Percentiles rank a stretch among this genome's conserved stretches.
phyloP scores from a whole-genome alignment of 2,329 filamentous ascomycete genomes.

The Huntiella bhutanensis region DNA sequence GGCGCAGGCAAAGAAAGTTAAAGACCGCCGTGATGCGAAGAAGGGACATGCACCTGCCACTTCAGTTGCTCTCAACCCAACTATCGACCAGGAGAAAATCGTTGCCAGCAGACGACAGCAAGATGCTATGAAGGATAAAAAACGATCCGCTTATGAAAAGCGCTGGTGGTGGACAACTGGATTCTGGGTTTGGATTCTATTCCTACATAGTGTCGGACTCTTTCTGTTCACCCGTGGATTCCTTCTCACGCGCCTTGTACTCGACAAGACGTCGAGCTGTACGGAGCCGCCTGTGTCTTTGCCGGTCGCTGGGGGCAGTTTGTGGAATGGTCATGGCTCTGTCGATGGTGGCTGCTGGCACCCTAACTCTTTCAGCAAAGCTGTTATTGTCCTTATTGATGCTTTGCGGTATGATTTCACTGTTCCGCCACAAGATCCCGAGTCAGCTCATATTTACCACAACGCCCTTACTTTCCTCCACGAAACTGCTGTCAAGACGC shows the following conservation, averaged over 20 bases:
- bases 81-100: constrained; percentile 6
- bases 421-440: constrained; percentile 46
- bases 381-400: constrained; percentile 78
- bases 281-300: constrained; percentile 44
- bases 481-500: constrained; percentile 55
- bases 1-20: constrained; percentile 31
- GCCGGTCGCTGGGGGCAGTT: constrained; percentile 1
- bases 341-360: constrained; percentile 74
- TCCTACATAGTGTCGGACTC: constrained; percentile 61
- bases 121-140: constrained; percentile 4
- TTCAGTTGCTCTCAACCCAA: not conserved
- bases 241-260: constrained; percentile 66
- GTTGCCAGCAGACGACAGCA: constrained; percentile 3
- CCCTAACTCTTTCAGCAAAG: constrained; percentile 79
- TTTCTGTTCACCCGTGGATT: constrained; percentile 92
- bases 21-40: constrained; percentile 24
- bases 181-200: constrained; percentile 53
- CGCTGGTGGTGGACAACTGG: constrained; percentile 40
- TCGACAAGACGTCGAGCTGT: constrained; percentile 60
- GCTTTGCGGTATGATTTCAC: constrained; percentile 95
- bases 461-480: constrained; percentile 76
- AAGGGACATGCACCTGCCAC: constrained; percentile 3
- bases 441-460: constrained; percentile 43
- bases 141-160: constrained; percentile 23
- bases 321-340: constrained; percentile 24